Conservation (phyloP, 345 rosid species). For the Gossypium herbaceum region DNA sequence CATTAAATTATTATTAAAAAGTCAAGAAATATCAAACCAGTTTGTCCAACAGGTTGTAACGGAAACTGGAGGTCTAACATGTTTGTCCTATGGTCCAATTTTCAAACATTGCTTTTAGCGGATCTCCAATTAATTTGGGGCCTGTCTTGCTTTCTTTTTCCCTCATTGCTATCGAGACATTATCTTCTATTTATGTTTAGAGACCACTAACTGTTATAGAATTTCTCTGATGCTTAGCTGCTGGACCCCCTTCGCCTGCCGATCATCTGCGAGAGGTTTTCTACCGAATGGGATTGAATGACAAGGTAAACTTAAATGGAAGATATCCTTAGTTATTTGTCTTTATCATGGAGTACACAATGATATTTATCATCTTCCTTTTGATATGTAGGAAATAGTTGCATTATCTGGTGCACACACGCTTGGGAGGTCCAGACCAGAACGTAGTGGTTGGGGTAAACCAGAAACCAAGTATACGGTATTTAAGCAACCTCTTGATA, state of each 20-base stretch:
- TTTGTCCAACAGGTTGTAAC: background rate
- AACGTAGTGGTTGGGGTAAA: conserved; percentile 96
- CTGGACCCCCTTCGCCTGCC: conserved; percentile 88
- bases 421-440: conserved; percentile 90
- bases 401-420: conserved; percentile 98
- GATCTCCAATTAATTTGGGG: background rate
- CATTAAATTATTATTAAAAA: background rate
- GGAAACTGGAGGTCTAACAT: background rate
- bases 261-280: conserved; percentile 78
- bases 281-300: conserved; percentile 91
- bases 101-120: background rate
- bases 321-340: conserved; percentile 6
- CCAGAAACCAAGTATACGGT: conserved; percentile 96
- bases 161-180: background rate
- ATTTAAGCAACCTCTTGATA: conserved; percentile 16
- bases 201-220: conserved; percentile 6
- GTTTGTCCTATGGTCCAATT: background rate
- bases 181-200: background rate
- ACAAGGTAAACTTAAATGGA: conserved; percentile 46
- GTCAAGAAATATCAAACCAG: background rate
- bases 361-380: background rate
- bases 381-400: conserved; percentile 69
- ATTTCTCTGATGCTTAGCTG: conserved; percentile 43
- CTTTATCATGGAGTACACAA: background rate
- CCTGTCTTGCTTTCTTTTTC: background rate